These are phyloP conservation scores for Leptomonas seymouri DNA, from an alignment of 208 protist genomes.

Conservation along the genomic window DNA sequence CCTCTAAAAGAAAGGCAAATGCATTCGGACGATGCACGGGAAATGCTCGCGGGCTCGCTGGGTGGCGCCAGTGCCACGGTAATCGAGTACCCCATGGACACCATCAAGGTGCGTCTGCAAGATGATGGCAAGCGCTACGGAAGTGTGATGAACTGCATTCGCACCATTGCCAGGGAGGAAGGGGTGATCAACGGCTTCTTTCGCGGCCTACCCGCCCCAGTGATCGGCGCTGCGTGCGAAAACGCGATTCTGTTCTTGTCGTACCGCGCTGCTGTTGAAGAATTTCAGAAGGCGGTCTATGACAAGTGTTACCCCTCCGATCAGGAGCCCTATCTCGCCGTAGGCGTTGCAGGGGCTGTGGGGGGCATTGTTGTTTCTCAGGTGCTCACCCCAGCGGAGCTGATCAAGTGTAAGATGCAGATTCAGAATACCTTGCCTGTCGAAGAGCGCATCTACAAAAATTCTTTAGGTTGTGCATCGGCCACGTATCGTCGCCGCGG, in stretches of 20 bases:
- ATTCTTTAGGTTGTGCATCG: slow-evolving; percentile 77
- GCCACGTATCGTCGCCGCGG: slow-evolving; percentile 68
- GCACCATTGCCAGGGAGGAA: slow-evolving; percentile 72
- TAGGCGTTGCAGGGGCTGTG: slow-evolving; percentile 59
- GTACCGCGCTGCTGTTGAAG: slow-evolving; percentile 60
- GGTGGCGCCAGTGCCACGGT: slow-evolving; percentile 76
- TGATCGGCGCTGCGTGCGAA: slow-evolving; percentile 82
- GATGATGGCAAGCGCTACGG: slow-evolving; percentile 73
- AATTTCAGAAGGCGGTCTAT: slow-evolving; percentile 65
- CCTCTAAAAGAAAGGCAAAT: slow-evolving; percentile 23
- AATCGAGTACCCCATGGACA: slow-evolving; percentile 94
- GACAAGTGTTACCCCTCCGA: slow-evolving; percentile 41
- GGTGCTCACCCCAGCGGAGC: slow-evolving; percentile 88
- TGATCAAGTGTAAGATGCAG: slow-evolving; percentile 94
- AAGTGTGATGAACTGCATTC: slow-evolving; percentile 68
- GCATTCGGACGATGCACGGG: slow-evolving; percentile 59
- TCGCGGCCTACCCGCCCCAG: slow-evolving; percentile 82
- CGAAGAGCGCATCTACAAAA: slow-evolving; percentile 74
- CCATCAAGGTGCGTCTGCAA: slow-evolving; percentile 93
- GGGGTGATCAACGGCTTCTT: slow-evolving; percentile 91
- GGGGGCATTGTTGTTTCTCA: slow-evolving; percentile 82
- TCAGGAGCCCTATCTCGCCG: slow-evolving; percentile 70
- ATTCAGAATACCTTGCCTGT: slow-evolving; percentile 89
- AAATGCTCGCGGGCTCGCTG: slow-evolving; percentile 78
- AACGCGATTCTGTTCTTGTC: slow-evolving; percentile 85